Percentiles rank a stretch among this genome's conserved stretches.
These are phyloP conservation scores for Exserohilum turcica DNA, from an alignment of 2,329 filamentous ascomycete genomes.

Conservation along the genomic window DNA sequence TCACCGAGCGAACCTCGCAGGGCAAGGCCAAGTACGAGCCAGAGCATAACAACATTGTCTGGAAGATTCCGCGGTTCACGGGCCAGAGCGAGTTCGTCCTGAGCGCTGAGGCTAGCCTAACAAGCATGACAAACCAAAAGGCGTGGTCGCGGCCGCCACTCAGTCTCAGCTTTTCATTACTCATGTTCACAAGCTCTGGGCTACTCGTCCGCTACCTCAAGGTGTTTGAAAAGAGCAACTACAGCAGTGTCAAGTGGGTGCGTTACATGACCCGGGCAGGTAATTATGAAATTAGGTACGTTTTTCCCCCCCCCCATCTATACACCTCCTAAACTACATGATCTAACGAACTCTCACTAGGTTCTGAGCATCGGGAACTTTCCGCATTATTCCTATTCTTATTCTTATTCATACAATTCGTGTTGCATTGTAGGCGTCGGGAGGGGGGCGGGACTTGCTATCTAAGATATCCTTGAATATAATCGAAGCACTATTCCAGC, in stretches of 20 bases:
- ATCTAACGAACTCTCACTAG: constrained; percentile 1
- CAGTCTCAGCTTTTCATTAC: constrained; percentile 86
- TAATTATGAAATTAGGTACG: constrained; percentile 91
- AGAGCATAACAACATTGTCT: constrained; percentile 95
- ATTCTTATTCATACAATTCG: constrained; percentile 2
- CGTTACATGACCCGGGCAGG: constrained; percentile 98
- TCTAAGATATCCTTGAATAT: constrained; percentile 11
- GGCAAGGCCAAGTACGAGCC: constrained; percentile 99
- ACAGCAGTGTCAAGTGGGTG: constrained; percentile 98
- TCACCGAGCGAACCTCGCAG: constrained; percentile 89
- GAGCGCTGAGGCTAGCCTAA: constrained; percentile 89
- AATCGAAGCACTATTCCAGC: constrained; percentile 11
- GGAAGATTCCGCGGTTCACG: constrained; percentile 98
- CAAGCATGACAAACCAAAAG: constrained; percentile 97
- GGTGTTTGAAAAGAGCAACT: constrained; percentile 99
- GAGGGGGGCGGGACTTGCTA: constrained; percentile 9
- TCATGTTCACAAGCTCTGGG: constrained; percentile 98
- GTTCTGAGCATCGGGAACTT: constrained; percentile 10
- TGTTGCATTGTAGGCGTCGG: constrained; percentile 35
- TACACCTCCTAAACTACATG: not conserved
- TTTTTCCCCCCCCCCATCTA: not conserved
- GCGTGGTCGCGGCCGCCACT: constrained; percentile 94
- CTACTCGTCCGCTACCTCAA: constrained; percentile 92
- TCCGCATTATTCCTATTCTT: constrained; percentile 3
- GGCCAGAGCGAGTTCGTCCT: constrained; percentile 97